These are phyloP conservation scores for Fusarium napiforme DNA, from an alignment of 2,329 filamentous ascomycete species.

Conservation along the genomic window DNA sequence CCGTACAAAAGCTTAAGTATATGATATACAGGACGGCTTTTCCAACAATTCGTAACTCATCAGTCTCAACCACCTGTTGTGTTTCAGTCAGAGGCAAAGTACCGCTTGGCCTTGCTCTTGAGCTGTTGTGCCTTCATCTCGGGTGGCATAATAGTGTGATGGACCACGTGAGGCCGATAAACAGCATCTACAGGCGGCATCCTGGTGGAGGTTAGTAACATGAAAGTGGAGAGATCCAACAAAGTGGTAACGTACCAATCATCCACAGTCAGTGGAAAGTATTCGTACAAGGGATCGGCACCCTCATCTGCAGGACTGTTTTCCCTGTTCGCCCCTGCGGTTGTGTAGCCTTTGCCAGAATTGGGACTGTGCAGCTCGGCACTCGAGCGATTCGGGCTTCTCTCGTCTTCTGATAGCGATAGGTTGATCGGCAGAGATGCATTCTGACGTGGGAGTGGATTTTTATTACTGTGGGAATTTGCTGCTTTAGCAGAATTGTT, in stretches of 20 bases:
- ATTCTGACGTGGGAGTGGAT: slow-evolving; percentile 42
- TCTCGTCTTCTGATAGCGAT: slow-evolving; percentile 70
- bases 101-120: slow-evolving; percentile 74
- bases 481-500: slow-evolving; percentile 40
- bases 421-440: slow-evolving; percentile 59
- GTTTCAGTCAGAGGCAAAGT: slow-evolving; percentile 72
- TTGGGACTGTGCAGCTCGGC: slow-evolving; percentile 64
- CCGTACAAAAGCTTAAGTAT: slow-evolving; percentile 1
- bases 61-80: not conserved
- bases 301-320: slow-evolving; percentile 78
- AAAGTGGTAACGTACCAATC: slow-evolving; percentile 71
- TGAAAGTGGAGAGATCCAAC: not conserved
- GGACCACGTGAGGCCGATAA: slow-evolving; percentile 91
- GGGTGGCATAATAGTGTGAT: slow-evolving; percentile 80
- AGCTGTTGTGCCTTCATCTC: slow-evolving; percentile 77
- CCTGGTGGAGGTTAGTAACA: slow-evolving; percentile 53
- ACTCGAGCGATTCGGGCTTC: slow-evolving; percentile 63
- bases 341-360: slow-evolving; percentile 53
- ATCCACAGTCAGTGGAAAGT: slow-evolving; percentile 90
- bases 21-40: slow-evolving; percentile 34
- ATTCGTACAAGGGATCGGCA: slow-evolving; percentile 89
- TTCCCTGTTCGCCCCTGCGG: slow-evolving; percentile 53
- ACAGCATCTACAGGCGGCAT: slow-evolving; percentile 91
- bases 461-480: slow-evolving; percentile 34
- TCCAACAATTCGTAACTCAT: slow-evolving; percentile 40